Evolutionary conservation across 331 rosid genomes (phyloP).

Genomic region (Telfairia occidentalis): DNA sequence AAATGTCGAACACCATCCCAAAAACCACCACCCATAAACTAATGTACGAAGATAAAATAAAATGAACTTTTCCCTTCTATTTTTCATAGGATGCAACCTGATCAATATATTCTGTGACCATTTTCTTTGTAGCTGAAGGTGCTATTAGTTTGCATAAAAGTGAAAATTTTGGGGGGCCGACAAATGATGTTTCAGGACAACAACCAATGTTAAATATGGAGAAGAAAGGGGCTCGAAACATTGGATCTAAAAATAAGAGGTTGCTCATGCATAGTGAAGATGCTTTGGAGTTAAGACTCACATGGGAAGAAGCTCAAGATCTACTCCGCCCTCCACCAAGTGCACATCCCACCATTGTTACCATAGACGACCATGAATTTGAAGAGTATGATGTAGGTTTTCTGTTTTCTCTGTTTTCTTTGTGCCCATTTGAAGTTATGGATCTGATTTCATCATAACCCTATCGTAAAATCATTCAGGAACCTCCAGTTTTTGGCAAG

Average conservation of each 20-base stretch:
- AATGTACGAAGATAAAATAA: too few relatives aligned
- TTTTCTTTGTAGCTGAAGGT: slow-evolving; percentile 32
- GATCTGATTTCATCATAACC: slow-evolving; percentile 12
- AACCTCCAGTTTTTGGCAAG: slow-evolving; percentile 94
- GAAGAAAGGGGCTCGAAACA: slow-evolving; percentile 77
- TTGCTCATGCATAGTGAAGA: slow-evolving; percentile 75
- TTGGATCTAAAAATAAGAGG: slow-evolving; percentile 84
- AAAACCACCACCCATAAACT: background rate
- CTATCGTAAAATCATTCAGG: slow-evolving; percentile 39
- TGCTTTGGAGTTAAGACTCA: slow-evolving; percentile 70
- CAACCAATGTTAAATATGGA: slow-evolving; percentile 36
- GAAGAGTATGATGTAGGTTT: slow-evolving; percentile 80
- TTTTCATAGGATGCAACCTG: slow-evolving; percentile 29
- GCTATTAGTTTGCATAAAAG: slow-evolving; percentile 32
- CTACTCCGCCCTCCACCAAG: slow-evolving; percentile 91
- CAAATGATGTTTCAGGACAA: slow-evolving; percentile 32
- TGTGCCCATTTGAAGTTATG: background rate
- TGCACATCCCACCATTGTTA: slow-evolving; percentile 67
- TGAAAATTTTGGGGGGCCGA: slow-evolving; percentile 35
- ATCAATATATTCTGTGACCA: slow-evolving; percentile 21
- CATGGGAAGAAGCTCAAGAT: slow-evolving; percentile 99
- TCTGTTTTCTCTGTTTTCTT: slow-evolving; percentile 3
- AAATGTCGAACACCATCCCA: background rate
- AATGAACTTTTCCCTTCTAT: slow-evolving; percentile 26
- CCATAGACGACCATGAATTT: slow-evolving; percentile 73